These are phyloP conservation scores for Drechslera avenae DNA, from an alignment of 2,329 filamentous ascomycete species.

Conservation along the genomic window DNA sequence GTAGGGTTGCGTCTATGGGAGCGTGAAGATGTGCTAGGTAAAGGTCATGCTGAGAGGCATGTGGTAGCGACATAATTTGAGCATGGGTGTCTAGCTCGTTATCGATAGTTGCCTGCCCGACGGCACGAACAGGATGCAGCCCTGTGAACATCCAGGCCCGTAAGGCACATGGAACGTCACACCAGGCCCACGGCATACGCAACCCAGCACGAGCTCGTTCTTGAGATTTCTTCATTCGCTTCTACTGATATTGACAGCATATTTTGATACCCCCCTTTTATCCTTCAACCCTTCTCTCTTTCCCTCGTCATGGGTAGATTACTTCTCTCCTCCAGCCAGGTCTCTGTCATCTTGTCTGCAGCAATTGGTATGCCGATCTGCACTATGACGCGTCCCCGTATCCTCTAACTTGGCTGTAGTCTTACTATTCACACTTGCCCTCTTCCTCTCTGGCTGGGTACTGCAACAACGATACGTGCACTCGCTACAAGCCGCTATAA, in stretches of 20 bases:
- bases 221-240: constrained; percentile 18
- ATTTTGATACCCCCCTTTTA: constrained; percentile 23
- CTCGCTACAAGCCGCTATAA: constrained; percentile 75
- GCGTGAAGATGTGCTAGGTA: too few species aligned
- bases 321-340: constrained; percentile 71
- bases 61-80: constrained; percentile 19
- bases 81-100: constrained; percentile 15
- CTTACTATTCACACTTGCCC: constrained; percentile 74
- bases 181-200: constrained; percentile 26
- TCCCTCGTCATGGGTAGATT: constrained; percentile 48
- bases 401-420: constrained; percentile 51
- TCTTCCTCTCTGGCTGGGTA: constrained; percentile 87
- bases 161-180: constrained; percentile 35
- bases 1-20: not conserved
- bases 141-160: constrained; percentile 15
- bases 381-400: not conserved
- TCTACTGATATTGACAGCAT: constrained; percentile 13
- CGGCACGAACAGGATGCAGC: constrained; percentile 21
- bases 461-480: constrained; percentile 85
- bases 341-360: constrained; percentile 69
- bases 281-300: constrained; percentile 1
- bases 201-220: constrained; percentile 25
- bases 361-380: constrained; percentile 61
- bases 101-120: constrained; percentile 40
- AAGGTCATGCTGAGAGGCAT: too few species aligned